Evolutionary conservation across 495 filamentous ascomycete genomes (phyloP).

Genomic region (Letharia columbiana): DNA sequence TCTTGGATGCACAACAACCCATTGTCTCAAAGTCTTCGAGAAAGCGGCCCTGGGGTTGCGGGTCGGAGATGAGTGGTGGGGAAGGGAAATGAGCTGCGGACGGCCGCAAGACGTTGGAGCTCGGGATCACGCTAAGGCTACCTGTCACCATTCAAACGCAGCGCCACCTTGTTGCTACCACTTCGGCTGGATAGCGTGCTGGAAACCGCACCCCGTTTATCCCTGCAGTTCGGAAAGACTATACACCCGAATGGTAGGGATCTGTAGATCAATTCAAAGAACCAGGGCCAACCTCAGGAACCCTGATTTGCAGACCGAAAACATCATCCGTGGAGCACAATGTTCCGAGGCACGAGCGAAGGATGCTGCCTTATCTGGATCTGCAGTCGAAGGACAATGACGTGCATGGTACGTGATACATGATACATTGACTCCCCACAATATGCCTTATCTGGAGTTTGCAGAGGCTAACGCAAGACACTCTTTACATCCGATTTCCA

Average conservation of each 20-base stretch:
- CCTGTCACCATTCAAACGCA: not conserved
- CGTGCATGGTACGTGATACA: not conserved
- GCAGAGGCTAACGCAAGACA: not conserved
- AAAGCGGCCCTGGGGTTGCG: not conserved
- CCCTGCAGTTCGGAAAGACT: not conserved
- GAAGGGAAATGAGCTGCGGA: not conserved
- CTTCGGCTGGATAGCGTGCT: not conserved
- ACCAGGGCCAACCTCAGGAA: not conserved
- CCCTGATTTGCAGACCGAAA: not conserved
- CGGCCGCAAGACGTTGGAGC: not conserved
- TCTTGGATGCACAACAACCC: not conserved
- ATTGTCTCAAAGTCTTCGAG: not conserved
- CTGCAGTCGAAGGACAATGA: not conserved
- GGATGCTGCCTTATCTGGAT: not conserved
- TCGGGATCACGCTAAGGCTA: not conserved
- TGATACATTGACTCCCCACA: too few species aligned
- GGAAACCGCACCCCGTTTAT: not conserved
- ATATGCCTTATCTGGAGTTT: not conserved
- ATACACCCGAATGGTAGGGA: not conserved
- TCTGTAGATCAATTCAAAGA: not conserved
- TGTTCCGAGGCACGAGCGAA: not conserved
- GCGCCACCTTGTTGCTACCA: not conserved
- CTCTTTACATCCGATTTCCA: not conserved
- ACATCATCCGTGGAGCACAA: not conserved
- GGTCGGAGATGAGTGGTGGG: not conserved